Conservation (phyloP, 371 early-diverging fungal species). For the Paramicrosporidium saccamoebae region DNA sequence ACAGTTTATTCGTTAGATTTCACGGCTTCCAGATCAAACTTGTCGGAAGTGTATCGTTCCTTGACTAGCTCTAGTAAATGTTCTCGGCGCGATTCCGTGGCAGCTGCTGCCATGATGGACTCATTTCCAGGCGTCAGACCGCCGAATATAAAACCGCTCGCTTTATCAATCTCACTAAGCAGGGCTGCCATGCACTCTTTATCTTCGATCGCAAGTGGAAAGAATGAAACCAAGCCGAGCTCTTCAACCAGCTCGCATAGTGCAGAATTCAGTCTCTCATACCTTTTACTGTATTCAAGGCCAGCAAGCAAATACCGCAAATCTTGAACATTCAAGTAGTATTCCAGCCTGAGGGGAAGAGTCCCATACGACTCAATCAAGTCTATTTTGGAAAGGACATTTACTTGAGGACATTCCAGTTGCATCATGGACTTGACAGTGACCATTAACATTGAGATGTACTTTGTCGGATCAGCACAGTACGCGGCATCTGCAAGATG, state of each 20-base stretch:
- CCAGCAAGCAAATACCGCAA: slow-evolving; percentile 29
- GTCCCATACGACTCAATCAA: slow-evolving; percentile 33
- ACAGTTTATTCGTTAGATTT: too few species aligned
- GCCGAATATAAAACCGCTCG: slow-evolving; percentile 65
- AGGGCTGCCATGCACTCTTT: slow-evolving; percentile 40
- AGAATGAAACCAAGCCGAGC: slow-evolving; percentile 55
- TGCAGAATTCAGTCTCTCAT: slow-evolving; percentile 30
- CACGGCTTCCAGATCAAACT: too few species aligned
- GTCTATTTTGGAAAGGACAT: slow-evolving; percentile 82
- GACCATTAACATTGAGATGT: slow-evolving; percentile 51
- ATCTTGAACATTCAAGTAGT: slow-evolving; percentile 73
- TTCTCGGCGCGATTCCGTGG: too few species aligned
- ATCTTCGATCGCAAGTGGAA: slow-evolving; percentile 55
- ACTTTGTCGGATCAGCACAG: slow-evolving; percentile 68
- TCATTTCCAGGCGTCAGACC: slow-evolving; percentile 43
- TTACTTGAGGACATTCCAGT: slow-evolving; percentile 76
- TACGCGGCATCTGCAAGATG: slow-evolving; percentile 79
- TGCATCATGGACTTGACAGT: slow-evolving; percentile 66
- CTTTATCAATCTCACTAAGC: slow-evolving; percentile 47
- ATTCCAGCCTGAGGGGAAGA: slow-evolving; percentile 48
- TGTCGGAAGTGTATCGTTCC: too few species aligned
- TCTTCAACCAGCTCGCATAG: slow-evolving; percentile 65
- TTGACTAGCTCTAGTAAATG: too few species aligned
- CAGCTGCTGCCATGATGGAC: slow-evolving; percentile 13
- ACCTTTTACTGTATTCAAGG: slow-evolving; percentile 22